Evolutionary conservation across 768 basidiomycete genomes (phyloP).

Genomic region (Hericium coralloides): DNA sequence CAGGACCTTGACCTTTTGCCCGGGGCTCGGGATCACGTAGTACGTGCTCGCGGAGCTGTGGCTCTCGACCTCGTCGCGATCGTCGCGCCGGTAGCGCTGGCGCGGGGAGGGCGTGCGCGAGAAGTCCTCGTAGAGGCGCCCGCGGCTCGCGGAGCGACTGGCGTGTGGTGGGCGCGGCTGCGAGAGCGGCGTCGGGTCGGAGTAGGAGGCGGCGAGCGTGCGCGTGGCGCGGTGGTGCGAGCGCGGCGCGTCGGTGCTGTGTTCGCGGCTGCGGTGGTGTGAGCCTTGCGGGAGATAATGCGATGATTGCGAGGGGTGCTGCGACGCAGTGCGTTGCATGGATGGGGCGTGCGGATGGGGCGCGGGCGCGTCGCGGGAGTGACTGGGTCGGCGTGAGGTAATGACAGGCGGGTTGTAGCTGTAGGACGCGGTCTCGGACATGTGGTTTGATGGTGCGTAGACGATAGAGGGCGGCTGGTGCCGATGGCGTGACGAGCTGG

Average conservation of each 20-base stretch:
- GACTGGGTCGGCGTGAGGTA: not conserved
- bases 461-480: constrained; percentile 8
- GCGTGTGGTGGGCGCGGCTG: not conserved
- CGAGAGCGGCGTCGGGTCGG: constrained; percentile 11
- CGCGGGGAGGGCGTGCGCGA: constrained; percentile 12
- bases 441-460: constrained; percentile 7
- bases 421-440: constrained; percentile 7
- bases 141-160: too few relatives aligned
- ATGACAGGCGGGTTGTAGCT: constrained; percentile 11
- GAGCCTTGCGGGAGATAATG: not conserved
- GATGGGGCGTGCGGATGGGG: not conserved
- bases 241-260: not conserved
- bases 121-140: constrained; percentile 9
- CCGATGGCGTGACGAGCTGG: not conserved
- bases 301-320: not conserved
- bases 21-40: constrained; percentile 60
- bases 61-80: constrained; percentile 30
- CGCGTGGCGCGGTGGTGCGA: not conserved
- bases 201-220: constrained; percentile 9
- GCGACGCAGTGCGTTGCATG: constrained; percentile 2
- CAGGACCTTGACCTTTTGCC: constrained; percentile 69
- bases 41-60: constrained; percentile 62
- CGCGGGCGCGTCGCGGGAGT: not conserved
- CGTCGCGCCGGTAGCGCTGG: not conserved
- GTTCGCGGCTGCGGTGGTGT: not conserved